These are phyloP conservation scores for Trichoderma gracile DNA, from an alignment of 2,329 filamentous ascomycete species.

Conservation along the genomic window DNA sequence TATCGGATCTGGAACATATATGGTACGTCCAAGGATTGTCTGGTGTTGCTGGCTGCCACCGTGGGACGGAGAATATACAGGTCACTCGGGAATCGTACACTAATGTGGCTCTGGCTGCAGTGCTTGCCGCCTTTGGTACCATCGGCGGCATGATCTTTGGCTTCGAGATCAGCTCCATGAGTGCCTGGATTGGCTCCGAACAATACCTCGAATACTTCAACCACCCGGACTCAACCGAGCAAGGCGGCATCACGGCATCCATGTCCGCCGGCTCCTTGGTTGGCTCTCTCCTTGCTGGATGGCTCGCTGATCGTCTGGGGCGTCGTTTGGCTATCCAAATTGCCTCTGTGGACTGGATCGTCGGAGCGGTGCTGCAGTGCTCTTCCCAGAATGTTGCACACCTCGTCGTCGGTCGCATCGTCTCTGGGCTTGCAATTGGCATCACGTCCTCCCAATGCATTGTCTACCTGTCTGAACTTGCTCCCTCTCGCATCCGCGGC, in stretches of 20 bases:
- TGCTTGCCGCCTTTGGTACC: slow-evolving; percentile 7
- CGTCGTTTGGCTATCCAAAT: slow-evolving; percentile 5
- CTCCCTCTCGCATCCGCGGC: slow-evolving; percentile 1
- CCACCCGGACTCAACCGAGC: not conserved
- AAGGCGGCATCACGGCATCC: slow-evolving; percentile 4
- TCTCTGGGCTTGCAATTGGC: slow-evolving; percentile 3
- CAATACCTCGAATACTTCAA: slow-evolving; percentile 1
- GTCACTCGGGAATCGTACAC: not conserved
- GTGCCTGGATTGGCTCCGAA: slow-evolving; percentile 7
- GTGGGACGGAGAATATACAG: not conserved
- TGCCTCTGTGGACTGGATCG: not conserved
- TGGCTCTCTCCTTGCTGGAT: not conserved
- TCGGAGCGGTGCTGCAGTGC: slow-evolving; percentile 1
- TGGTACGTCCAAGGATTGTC: not conserved
- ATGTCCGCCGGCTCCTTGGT: slow-evolving; percentile 5
- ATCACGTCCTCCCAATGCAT: slow-evolving; percentile 6
- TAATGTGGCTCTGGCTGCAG: not conserved
- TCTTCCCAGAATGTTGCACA: slow-evolving; percentile 6
- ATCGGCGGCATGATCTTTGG: slow-evolving; percentile 14
- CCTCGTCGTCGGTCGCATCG: slow-evolving; percentile 5
- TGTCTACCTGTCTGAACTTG: slow-evolving; percentile 4
- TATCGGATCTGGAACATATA: slow-evolving; percentile 18
- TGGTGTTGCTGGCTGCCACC: not conserved
- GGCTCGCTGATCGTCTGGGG: not conserved
- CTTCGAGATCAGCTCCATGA: slow-evolving; percentile 18